phyloP scores from a whole-genome alignment of 495 filamentous ascomycete genomes.

The Immersiella caudata region DNA sequence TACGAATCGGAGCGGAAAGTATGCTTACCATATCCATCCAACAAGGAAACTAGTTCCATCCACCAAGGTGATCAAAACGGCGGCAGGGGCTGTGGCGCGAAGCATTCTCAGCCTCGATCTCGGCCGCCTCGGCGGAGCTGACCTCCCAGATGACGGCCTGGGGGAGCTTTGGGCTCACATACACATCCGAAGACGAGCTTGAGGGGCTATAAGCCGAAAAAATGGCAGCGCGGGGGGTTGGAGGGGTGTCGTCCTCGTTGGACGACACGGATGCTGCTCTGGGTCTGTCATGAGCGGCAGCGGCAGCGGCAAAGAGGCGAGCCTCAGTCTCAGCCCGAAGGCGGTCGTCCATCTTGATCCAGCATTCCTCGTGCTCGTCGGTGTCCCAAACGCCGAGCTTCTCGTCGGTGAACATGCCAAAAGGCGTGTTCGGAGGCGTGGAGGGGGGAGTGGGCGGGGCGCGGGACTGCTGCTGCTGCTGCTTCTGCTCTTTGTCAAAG shows the following conservation, averaged over 20 bases:
- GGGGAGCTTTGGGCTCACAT: too few relatives aligned
- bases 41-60: too few relatives aligned
- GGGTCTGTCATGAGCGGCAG: neutral
- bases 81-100: neutral
- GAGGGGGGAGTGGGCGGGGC: too few relatives aligned
- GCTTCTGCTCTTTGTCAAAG: too few relatives aligned
- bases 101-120: neutral
- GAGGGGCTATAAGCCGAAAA: neutral
- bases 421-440: neutral
- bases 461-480: too few relatives aligned
- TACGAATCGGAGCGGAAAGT: too few relatives aligned
- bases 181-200: neutral
- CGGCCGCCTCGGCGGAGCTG: neutral
- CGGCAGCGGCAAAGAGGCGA: neutral
- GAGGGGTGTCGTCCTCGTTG: too few relatives aligned
- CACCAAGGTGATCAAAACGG: too few relatives aligned
- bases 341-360: neutral
- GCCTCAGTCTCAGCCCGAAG: neutral
- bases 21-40: too few relatives aligned
- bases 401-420: neutral
- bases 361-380: neutral
- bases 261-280: too few relatives aligned
- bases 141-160: neutral
- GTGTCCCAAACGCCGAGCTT: neutral
- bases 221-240: too few relatives aligned